phyloP scores from a whole-genome alignment of 192 early-diverging fungal species.

The Gigaspora rosea region DNA sequence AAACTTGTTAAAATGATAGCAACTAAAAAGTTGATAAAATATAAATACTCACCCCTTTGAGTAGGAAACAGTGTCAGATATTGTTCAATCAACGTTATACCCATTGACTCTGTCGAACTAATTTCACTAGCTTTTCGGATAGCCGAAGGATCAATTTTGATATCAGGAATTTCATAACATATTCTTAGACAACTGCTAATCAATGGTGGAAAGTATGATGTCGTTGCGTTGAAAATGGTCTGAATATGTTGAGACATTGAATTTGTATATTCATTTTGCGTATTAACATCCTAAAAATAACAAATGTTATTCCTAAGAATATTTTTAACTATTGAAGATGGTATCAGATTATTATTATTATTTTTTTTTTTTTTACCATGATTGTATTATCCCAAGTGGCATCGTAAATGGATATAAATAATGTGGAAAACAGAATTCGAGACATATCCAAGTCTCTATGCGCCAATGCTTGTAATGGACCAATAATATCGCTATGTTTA shows the following conservation, averaged over 20 bases:
- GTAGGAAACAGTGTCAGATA: slow-evolving; percentile 35
- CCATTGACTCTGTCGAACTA: slow-evolving; percentile 55
- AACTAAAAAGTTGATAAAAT: background rate
- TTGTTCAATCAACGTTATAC: slow-evolving; percentile 53
- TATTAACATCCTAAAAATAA: slow-evolving; percentile 33
- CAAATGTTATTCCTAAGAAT: no score
- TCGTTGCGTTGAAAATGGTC: slow-evolving; percentile 40
- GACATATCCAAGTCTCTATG: slow-evolving; percentile 62
- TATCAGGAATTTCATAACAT: slow-evolving; percentile 45
- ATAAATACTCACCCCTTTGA: slow-evolving; percentile 36
- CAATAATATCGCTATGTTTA: slow-evolving; percentile 60
- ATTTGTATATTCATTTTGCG: slow-evolving; percentile 33
- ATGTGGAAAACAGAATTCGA: slow-evolving; percentile 45
- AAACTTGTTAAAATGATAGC: background rate
- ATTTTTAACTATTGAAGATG: background rate
- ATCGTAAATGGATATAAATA: slow-evolving; percentile 43
- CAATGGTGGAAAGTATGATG: slow-evolving; percentile 45
- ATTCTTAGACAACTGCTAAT: slow-evolving; percentile 54
- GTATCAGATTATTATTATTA: slow-evolving; percentile 25
- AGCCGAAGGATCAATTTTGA: slow-evolving; percentile 35
- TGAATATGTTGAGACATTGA: slow-evolving; percentile 35
- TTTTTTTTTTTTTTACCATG: slow-evolving; percentile 7
- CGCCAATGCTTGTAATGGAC: slow-evolving; percentile 64
- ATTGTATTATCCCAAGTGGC: slow-evolving; percentile 35
- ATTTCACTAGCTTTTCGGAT: slow-evolving; percentile 40